Percentiles rank a stretch among this genome's conserved stretches.
These are phyloP conservation scores for Bothriochloa decipiens DNA, from an alignment of 176 grass and related monocot genomes.

Conservation along the genomic window DNA sequence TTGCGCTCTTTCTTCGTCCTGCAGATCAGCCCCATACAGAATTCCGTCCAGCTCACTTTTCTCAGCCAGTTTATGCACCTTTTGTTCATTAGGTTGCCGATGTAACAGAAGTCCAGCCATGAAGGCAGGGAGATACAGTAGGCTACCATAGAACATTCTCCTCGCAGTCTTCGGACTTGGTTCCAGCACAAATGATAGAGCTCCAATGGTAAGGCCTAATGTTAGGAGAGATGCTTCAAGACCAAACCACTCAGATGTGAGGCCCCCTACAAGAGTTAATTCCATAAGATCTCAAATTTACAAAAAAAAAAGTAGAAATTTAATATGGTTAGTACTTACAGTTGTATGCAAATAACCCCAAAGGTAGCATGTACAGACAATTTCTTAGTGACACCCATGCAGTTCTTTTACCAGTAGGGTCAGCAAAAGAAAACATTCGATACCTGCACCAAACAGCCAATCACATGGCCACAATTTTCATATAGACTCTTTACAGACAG, in stretches of 20 bases:
- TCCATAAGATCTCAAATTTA: conserved; percentile 27
- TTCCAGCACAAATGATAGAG: conserved; percentile 67
- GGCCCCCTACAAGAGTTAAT: conserved; percentile 60
- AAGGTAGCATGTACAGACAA: conserved; percentile 89
- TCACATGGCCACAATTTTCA: background rate
- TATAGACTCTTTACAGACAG: conserved; percentile 14
- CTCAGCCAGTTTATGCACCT: conserved; percentile 36
- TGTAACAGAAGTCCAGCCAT: conserved; percentile 92
- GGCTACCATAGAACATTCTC: conserved; percentile 90
- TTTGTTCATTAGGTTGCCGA: conserved; percentile 61
- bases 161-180: conserved; percentile 74
- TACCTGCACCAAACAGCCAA: conserved; percentile 57
- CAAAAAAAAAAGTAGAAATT: background rate
- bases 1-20: conserved; percentile 49
- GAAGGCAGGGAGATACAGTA: conserved; percentile 89
- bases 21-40: conserved; percentile 38
- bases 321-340: conserved; percentile 61
- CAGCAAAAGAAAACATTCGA: conserved; percentile 75
- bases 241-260: conserved; percentile 87
- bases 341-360: conserved; percentile 82
- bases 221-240: conserved; percentile 91
- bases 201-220: conserved; percentile 60
- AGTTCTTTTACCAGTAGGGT: conserved; percentile 85
- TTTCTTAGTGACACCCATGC: conserved; percentile 91
- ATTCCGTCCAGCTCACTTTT: conserved; percentile 32